phyloP scores from a whole-genome alignment of 1,284 basidiomycete genomes.

The Singerocomus inundabilis region DNA sequence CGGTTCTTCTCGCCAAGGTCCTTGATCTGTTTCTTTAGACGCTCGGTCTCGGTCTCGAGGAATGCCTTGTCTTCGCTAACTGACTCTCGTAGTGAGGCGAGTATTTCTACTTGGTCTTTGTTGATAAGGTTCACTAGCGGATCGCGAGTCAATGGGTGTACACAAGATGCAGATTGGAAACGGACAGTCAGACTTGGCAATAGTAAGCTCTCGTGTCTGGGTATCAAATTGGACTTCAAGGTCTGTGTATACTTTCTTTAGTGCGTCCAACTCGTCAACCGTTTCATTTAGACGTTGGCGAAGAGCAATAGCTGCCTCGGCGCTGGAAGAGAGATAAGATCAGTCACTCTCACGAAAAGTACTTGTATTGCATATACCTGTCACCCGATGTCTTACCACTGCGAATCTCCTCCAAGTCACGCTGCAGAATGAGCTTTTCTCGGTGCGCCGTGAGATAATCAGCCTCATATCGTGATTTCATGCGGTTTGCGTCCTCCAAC shows the following conservation, averaged over 20 bases:
- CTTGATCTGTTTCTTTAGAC: conserved; percentile 66
- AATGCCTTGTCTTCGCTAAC: conserved; percentile 84
- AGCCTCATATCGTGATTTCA: conserved; percentile 86
- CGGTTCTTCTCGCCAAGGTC: conserved; percentile 81
- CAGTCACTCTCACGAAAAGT: conserved; percentile 6
- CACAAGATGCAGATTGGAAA: conserved; percentile 10
- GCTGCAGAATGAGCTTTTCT: conserved; percentile 78
- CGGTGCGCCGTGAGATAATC: conserved; percentile 87
- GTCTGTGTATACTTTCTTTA: conserved; percentile 68
- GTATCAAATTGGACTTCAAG: conserved; percentile 73
- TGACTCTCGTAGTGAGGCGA: conserved; percentile 79
- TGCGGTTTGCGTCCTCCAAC: conserved; percentile 85
- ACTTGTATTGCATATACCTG: conserved; percentile 51
- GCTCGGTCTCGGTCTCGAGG: conserved; percentile 67
- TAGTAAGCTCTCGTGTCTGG: conserved; percentile 68
- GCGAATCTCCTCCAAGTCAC: conserved; percentile 85
- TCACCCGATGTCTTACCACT: conserved; percentile 82
- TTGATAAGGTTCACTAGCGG: conserved; percentile 75
- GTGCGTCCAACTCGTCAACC: conserved; percentile 74
- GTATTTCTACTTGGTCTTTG: conserved; percentile 82
- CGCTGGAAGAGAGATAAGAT: conserved; percentile 41
- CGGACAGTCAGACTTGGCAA: conserved; percentile 87
- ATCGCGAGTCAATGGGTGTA: conserved; percentile 1
- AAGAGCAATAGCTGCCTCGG: conserved; percentile 85
- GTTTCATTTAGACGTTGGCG: conserved; percentile 87